phyloP scores from a whole-genome alignment of 2,329 filamentous ascomycete genomes.

The Trichothecium sympodiale region DNA sequence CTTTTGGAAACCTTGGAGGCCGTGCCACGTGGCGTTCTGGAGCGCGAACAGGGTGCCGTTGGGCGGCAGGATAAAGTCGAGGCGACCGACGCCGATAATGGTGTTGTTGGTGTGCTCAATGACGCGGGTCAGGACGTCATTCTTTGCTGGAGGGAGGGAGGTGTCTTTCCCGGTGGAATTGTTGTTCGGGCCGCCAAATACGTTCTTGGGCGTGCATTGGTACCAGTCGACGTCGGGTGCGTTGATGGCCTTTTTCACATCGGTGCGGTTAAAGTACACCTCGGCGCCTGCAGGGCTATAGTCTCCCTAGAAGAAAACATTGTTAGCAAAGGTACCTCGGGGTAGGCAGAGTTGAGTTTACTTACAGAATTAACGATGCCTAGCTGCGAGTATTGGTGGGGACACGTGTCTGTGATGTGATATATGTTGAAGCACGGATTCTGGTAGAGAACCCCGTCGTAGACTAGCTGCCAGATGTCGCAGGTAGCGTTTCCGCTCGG shows the following conservation, averaged over 20 bases:
- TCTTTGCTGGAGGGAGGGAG: conserved; percentile 26
- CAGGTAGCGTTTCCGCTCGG: conserved; percentile 34
- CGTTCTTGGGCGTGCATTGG: conserved; percentile 39
- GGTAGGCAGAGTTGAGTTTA: conserved; percentile 25
- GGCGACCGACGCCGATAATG: conserved; percentile 61
- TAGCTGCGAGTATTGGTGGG: conserved; percentile 58
- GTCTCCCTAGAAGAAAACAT: too few species aligned
- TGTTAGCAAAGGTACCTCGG: too few species aligned
- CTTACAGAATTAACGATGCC: conserved; percentile 58
- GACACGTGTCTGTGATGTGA: conserved; percentile 61
- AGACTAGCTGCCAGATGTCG: conserved; percentile 45
- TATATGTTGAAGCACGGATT: conserved; percentile 80
- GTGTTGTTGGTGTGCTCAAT: conserved; percentile 63
- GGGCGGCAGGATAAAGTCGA: conserved; percentile 56
- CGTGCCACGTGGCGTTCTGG: conserved; percentile 74
- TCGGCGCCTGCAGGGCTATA: conserved; percentile 31
- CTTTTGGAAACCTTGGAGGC: conserved; percentile 54
- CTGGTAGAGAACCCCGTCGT: conserved; percentile 36
- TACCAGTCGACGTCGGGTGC: conserved; percentile 43
- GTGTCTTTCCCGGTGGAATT: conserved; percentile 26
- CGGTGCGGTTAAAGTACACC: conserved; percentile 58
- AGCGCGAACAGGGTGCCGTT: conserved; percentile 61
- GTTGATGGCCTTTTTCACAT: conserved; percentile 59
- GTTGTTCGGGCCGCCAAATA: neutral
- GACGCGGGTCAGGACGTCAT: conserved; percentile 49